phyloP scores from a whole-genome alignment of 805 yeast genomes.

The Lipomyces starkeyi region DNA sequence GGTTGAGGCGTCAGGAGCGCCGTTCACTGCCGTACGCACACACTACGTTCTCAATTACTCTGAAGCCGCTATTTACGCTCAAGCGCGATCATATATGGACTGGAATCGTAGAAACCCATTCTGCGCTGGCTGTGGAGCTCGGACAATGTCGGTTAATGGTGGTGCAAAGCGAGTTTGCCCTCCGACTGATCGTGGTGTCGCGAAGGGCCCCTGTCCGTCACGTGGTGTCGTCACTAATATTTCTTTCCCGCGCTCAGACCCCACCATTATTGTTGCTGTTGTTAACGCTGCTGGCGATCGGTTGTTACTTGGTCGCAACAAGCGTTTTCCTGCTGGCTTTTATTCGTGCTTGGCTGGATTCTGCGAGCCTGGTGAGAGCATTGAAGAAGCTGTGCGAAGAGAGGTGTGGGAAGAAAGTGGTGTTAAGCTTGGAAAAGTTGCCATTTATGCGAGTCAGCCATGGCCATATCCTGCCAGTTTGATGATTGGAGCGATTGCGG shows the following conservation, averaged over 20 bases:
- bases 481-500: constrained; percentile 92
- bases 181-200: constrained; percentile 42
- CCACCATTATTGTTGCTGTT: constrained; percentile 82
- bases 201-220: constrained; percentile 46
- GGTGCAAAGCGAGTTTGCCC: constrained; percentile 52
- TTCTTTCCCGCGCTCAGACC: constrained; percentile 91
- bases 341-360: constrained; percentile 93
- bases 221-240: constrained; percentile 67
- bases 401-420: constrained; percentile 98
- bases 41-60: constrained; percentile 25
- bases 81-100: constrained; percentile 82
- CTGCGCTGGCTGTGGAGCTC: constrained; percentile 86
- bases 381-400: constrained; percentile 84
- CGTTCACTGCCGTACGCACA: constrained; percentile 21
- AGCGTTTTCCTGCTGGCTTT: constrained; percentile 56
- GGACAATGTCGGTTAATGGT: constrained; percentile 50
- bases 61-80: constrained; percentile 77
- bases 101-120: constrained; percentile 62
- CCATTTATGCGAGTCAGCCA: constrained; percentile 79
- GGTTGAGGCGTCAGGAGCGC: constrained; percentile 27
- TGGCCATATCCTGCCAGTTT: constrained; percentile 97
- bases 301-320: constrained; percentile 72
- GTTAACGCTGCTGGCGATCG: constrained; percentile 64
- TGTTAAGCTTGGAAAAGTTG: constrained; percentile 62
- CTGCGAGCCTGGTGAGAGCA: constrained; percentile 92